These are phyloP conservation scores for Penicillium verrucosum DNA, from an alignment of 2,329 filamentous ascomycete genomes.

Conservation along the genomic window DNA sequence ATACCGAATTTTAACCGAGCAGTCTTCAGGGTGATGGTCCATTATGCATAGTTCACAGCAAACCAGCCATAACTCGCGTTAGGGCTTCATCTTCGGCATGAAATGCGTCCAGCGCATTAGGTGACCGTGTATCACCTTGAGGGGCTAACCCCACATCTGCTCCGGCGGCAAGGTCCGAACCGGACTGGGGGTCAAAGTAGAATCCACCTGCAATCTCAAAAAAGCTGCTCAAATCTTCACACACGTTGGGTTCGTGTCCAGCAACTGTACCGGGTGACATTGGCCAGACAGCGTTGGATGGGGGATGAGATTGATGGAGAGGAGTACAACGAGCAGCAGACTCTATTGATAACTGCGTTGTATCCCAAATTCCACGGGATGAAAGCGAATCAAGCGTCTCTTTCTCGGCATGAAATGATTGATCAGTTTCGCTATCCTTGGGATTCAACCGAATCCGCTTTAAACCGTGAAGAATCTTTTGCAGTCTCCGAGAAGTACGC, in stretches of 20 bases:
- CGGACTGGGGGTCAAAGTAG: slow-evolving; percentile 27
- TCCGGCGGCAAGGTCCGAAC: slow-evolving; percentile 6
- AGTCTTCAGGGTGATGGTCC: no score
- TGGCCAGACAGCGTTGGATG: slow-evolving; percentile 17
- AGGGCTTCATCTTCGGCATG: slow-evolving; percentile 36
- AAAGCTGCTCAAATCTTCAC: slow-evolving; percentile 56
- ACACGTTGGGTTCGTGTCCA: slow-evolving; percentile 22
- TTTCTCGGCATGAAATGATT: not conserved
- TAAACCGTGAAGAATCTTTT: slow-evolving; percentile 57
- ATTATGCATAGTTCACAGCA: slow-evolving; percentile 21
- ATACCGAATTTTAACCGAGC: not conserved
- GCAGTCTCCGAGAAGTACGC: slow-evolving; percentile 55
- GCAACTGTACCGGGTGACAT: slow-evolving; percentile 12
- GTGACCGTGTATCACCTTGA: not conserved
- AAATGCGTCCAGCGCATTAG: slow-evolving; percentile 27
- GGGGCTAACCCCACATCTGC: slow-evolving; percentile 11
- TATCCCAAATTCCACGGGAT: not conserved
- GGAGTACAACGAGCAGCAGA: slow-evolving; percentile 1
- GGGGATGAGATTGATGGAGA: slow-evolving; percentile 3
- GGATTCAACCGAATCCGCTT: slow-evolving; percentile 58
- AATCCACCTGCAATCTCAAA: slow-evolving; percentile 58
- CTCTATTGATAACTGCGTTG: not conserved
- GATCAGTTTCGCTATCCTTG: slow-evolving; percentile 5
- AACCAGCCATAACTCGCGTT: slow-evolving; percentile 35
- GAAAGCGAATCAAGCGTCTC: no score